A percentile compares a stretch with the other conserved stretches of the same genome.
Conservation (phyloP, 148 eudicot genomes). For the Dianthus caryophyllus region DNA sequence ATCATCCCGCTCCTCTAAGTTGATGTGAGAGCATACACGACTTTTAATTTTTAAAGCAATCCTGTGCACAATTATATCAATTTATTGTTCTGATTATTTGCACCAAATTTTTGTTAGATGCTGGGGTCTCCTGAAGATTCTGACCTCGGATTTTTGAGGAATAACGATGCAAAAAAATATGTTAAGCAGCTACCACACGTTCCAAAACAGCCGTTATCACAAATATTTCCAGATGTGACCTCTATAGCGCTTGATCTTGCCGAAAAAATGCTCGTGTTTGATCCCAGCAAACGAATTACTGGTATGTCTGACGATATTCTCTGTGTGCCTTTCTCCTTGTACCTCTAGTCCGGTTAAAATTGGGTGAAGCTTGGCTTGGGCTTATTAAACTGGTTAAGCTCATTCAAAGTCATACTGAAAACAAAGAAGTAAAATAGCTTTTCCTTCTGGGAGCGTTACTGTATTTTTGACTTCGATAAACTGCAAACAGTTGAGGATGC, state of each 20-base stretch:
- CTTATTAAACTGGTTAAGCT: no score
- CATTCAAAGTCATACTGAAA: not conserved
- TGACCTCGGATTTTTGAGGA: constrained; percentile 87
- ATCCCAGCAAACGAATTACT: constrained; percentile 88
- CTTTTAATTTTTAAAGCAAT: no score
- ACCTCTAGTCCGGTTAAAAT: no score
- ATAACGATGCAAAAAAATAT: constrained; percentile 79
- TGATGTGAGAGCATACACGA: no score
- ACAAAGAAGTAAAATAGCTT: not conserved
- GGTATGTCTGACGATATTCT: constrained; percentile 39
- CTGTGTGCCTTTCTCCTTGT: not conserved
- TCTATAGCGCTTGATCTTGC: constrained; percentile 88
- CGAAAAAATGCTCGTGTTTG: constrained; percentile 88
- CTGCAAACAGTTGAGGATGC: constrained; percentile 74
- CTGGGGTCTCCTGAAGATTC: constrained; percentile 92
- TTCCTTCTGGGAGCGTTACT: constrained; percentile 8
- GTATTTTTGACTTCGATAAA: constrained; percentile 4
- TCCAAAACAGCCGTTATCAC: constrained; percentile 58
- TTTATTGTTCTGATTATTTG: not conserved
- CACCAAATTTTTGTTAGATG: constrained; percentile 36
- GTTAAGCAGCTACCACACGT: constrained; percentile 72
- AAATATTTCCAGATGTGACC: constrained; percentile 67
- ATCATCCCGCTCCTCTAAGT: no score
- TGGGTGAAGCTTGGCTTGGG: no score
- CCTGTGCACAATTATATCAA: not conserved